Evolutionary conservation across 2,329 filamentous ascomycete genomes (phyloP).

Genomic region (Xylariaceae sp.): DNA sequence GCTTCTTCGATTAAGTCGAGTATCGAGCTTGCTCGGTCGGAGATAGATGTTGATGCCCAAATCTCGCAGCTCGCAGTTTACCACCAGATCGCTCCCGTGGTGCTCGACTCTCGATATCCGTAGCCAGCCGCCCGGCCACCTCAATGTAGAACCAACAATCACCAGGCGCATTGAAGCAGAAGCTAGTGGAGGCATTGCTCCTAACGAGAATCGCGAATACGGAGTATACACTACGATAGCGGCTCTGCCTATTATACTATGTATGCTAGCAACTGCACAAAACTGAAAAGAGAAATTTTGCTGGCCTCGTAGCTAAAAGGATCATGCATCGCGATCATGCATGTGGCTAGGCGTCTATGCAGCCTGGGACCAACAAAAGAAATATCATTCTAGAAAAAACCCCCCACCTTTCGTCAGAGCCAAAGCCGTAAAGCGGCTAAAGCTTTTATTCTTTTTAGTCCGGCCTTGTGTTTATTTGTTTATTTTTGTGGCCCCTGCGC

Average conservation of each 20-base stretch:
- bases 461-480: neutral
- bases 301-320: constrained; percentile 7
- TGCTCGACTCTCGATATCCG: neutral
- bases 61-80: neutral
- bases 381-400: constrained; percentile 22
- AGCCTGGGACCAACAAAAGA: constrained; percentile 15
- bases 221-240: no score
- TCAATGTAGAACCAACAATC: constrained; percentile 6
- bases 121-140: neutral
- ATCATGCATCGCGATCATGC: constrained; percentile 18
- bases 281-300: constrained; percentile 9
- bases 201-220: no score
- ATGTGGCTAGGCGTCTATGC: constrained; percentile 28
- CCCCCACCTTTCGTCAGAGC: neutral
- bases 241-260: no score
- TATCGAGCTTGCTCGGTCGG: neutral
- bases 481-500: constrained; percentile 4
- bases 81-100: neutral
- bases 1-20: neutral
- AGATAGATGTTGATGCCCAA: neutral
- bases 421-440: neutral
- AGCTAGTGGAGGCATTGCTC: neutral
- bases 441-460: neutral
- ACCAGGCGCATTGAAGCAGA: neutral
- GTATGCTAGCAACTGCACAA: neutral